A percentile compares a stretch with the other conserved stretches of the same genome.
Evolutionary conservation across 805 yeast genomes (phyloP).

Genomic region (Candida lessepsii): DNA sequence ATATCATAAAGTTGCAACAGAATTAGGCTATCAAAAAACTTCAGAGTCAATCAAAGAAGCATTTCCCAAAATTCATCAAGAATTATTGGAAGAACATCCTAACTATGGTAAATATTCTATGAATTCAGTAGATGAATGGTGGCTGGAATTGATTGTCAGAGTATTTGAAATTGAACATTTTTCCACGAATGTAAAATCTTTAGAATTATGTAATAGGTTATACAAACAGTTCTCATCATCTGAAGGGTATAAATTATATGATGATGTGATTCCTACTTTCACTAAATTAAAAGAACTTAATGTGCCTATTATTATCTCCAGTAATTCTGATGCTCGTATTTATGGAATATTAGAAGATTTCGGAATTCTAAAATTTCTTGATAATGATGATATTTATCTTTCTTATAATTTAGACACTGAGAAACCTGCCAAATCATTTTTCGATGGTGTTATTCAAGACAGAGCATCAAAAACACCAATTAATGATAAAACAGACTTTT

Average conservation of each 20-base stretch:
- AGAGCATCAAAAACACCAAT: slow-evolving; percentile 11
- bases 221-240: slow-evolving; percentile 47
- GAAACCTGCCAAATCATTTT: slow-evolving; percentile 55
- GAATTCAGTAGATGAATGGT: slow-evolving; percentile 46
- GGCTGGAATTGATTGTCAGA: slow-evolving; percentile 50
- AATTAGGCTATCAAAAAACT: slow-evolving; percentile 41
- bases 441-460: slow-evolving; percentile 23
- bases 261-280: slow-evolving; percentile 53
- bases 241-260: slow-evolving; percentile 52
- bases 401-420: slow-evolving; percentile 55
- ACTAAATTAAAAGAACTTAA: slow-evolving; percentile 27
- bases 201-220: slow-evolving; percentile 44
- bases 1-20: slow-evolving; percentile 48
- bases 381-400: slow-evolving; percentile 39
- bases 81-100: slow-evolving; percentile 45
- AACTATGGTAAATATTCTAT: slow-evolving; percentile 56
- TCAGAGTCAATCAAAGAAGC: slow-evolving; percentile 23
- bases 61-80: slow-evolving; percentile 33
- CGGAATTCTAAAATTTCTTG: slow-evolving; percentile 42
- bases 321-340: slow-evolving; percentile 65
- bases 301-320: slow-evolving; percentile 44
- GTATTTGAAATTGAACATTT: slow-evolving; percentile 38
- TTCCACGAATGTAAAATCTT: slow-evolving; percentile 20
- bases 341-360: slow-evolving; percentile 45
- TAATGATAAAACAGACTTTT: slow-evolving; percentile 12